Percentiles rank a stretch among this genome's conserved stretches.
phyloP scores from a whole-genome alignment of 371 early-diverging fungal genomes.

The Actinomortierella wolfii region DNA sequence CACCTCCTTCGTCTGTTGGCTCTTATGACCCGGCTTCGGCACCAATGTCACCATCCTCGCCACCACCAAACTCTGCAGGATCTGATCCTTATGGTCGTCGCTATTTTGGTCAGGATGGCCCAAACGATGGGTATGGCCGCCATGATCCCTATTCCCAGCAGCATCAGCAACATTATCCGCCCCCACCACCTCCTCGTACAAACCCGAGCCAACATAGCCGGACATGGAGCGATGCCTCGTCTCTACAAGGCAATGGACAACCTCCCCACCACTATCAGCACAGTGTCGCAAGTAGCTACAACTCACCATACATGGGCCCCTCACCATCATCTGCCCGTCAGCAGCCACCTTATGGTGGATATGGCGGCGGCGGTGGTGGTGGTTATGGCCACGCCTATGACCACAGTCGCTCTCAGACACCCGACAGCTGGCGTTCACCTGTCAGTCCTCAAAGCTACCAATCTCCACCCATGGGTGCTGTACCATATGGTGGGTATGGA shows the following conservation, averaged over 20 bases:
- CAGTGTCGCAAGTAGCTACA: not conserved
- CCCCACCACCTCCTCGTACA: slow-evolving; percentile 2
- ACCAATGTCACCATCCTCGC: too few species aligned
- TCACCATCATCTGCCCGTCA: slow-evolving; percentile 16
- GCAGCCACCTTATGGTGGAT: not conserved
- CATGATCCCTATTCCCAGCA: not conserved
- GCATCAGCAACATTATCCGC: slow-evolving; percentile 11
- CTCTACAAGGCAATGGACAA: slow-evolving; percentile 21
- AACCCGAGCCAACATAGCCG: too few species aligned
- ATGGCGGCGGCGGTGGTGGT: slow-evolving; percentile 10
- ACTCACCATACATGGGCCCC: slow-evolving; percentile 41
- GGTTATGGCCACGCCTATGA: slow-evolving; percentile 23
- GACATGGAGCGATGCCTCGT: slow-evolving; percentile 40
- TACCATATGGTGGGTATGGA: too few species aligned
- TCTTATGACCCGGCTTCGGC: too few species aligned
- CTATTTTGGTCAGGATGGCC: too few species aligned
- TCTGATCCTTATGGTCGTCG: too few species aligned
- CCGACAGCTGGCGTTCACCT: slow-evolving; percentile 44
- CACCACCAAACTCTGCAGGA: too few species aligned
- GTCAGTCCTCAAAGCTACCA: slow-evolving; percentile 36
- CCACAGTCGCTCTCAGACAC: slow-evolving; percentile 36
- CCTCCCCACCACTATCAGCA: slow-evolving; percentile 17
- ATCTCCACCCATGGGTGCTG: slow-evolving; percentile 13
- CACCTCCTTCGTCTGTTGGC: too few species aligned
- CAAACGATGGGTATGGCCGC: too few species aligned